A percentile compares a stretch with the other conserved stretches of the same genome.
phyloP scores from a whole-genome alignment of 1,139 yeast species.

The Groenewaldozyma auringiensis region DNA sequence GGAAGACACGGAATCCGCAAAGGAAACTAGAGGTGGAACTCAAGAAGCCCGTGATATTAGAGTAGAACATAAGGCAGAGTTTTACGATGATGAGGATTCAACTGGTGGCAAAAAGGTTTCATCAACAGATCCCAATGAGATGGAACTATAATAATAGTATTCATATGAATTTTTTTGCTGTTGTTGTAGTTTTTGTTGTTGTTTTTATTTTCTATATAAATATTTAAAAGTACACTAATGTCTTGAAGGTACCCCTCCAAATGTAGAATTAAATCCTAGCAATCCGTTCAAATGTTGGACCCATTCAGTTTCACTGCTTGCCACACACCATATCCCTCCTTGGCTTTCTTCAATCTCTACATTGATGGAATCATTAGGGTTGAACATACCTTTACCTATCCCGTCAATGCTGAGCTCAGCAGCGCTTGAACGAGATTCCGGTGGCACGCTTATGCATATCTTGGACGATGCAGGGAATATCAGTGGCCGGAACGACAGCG shows the following conservation, averaged over 20 bases:
- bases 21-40: slow-evolving; percentile 88
- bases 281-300: slow-evolving; percentile 79
- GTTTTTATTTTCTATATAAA: background rate
- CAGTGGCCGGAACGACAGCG: slow-evolving; percentile 79
- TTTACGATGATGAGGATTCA: slow-evolving; percentile 33
- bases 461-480: slow-evolving; percentile 68
- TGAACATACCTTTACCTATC: slow-evolving; percentile 56
- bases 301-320: slow-evolving; percentile 82
- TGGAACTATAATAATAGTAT: slow-evolving; percentile 15
- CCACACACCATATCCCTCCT: slow-evolving; percentile 84
- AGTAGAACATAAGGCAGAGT: slow-evolving; percentile 35
- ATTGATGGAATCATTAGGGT: slow-evolving; percentile 73
- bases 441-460: slow-evolving; percentile 52
- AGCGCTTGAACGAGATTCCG: slow-evolving; percentile 30
- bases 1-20: slow-evolving; percentile 72
- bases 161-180: too few species aligned
- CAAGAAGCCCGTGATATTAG: slow-evolving; percentile 72
- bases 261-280: slow-evolving; percentile 80
- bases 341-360: slow-evolving; percentile 36
- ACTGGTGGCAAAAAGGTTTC: slow-evolving; percentile 24
- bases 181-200: slow-evolving; percentile 2
- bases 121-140: slow-evolving; percentile 16
- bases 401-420: slow-evolving; percentile 67
- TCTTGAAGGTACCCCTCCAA: slow-evolving; percentile 34
- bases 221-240: slow-evolving; percentile 1